A percentile compares a stretch with the other conserved stretches of the same genome.
phyloP scores from a whole-genome alignment of 2,329 filamentous ascomycete species.

The Aspergillus ruber region DNA sequence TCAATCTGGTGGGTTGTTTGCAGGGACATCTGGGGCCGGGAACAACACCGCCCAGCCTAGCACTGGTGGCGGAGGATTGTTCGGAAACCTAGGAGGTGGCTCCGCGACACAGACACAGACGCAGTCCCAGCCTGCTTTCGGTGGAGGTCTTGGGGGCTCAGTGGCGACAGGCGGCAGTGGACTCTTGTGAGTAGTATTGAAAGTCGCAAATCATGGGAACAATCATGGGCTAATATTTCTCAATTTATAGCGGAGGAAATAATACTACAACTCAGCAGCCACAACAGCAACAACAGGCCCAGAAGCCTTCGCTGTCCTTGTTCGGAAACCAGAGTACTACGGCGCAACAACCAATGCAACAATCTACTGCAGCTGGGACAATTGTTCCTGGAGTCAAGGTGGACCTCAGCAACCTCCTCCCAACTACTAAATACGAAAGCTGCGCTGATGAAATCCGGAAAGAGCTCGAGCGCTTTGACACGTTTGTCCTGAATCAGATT shows the following conservation, averaged over 20 bases:
- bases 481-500: conserved; percentile 73
- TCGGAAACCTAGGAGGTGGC: conserved; percentile 22
- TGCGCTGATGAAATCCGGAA: conserved; percentile 75
- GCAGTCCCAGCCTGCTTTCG: conserved; percentile 30
- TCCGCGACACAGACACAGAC: conserved; percentile 28
- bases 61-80: conserved; percentile 24
- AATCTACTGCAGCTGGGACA: conserved; percentile 24
- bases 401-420: conserved; percentile 69
- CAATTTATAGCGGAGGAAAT: conserved; percentile 14
- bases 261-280: conserved; percentile 22
- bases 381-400: conserved; percentile 67
- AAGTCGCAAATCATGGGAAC: background rate
- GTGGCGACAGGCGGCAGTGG: conserved; percentile 21
- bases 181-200: conserved; percentile 27
- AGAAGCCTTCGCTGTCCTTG: conserved; percentile 39
- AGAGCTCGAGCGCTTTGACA: conserved; percentile 70
- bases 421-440: conserved; percentile 87
- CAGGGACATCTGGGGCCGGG: conserved; percentile 9
- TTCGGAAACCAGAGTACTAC: conserved; percentile 31
- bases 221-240: background rate
- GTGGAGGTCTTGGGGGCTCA: conserved; percentile 21
- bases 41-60: conserved; percentile 17
- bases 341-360: conserved; percentile 26
- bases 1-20: conserved; percentile 21
- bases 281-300: conserved; percentile 41